These are phyloP conservation scores for Massarina eburnea DNA, from an alignment of 2,329 filamentous ascomycete genomes.

Conservation along the genomic window DNA sequence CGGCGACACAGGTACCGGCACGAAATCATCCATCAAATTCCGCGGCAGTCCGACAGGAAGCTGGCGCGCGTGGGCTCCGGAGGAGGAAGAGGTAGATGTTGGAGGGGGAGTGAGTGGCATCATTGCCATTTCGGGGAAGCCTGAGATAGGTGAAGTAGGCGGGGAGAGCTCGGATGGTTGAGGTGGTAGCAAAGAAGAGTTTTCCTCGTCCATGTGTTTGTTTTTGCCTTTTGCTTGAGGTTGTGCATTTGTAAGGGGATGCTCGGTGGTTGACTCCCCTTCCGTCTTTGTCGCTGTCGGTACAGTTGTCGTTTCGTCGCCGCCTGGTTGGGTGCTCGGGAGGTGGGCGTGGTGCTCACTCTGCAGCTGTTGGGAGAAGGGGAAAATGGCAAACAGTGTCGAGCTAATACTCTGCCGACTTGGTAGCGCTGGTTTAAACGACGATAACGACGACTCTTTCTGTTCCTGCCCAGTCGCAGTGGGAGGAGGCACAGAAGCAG, in stretches of 20 bases:
- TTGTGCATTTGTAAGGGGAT: neutral
- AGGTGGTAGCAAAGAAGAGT: too few species aligned
- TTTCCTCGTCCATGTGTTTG: too few species aligned
- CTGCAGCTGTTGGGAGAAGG: constrained; percentile 36
- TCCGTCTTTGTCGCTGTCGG: neutral
- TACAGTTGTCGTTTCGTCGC: neutral
- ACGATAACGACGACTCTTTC: constrained; percentile 16
- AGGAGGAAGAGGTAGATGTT: constrained; percentile 6
- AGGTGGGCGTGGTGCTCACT: constrained; percentile 33
- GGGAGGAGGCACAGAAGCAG: constrained; percentile 27
- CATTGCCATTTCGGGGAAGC: constrained; percentile 34
- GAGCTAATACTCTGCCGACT: constrained; percentile 39
- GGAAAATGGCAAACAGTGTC: constrained; percentile 39
- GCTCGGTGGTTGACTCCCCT: neutral
- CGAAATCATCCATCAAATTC: constrained; percentile 39
- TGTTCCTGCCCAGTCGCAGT: constrained; percentile 10
- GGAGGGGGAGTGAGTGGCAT: constrained; percentile 34
- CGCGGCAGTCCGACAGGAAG: constrained; percentile 30
- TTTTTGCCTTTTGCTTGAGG: constrained; percentile 1
- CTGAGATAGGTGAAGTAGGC: constrained; percentile 7
- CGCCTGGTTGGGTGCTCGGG: constrained; percentile 23
- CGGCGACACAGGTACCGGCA: constrained; percentile 27
- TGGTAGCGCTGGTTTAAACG: constrained; percentile 19
- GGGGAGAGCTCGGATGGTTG: constrained; percentile 6
- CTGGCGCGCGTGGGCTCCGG: constrained; percentile 8